Evolutionary conservation across 176 grass and related monocot species (phyloP).

Genomic region (Thalia dealbata): DNA sequence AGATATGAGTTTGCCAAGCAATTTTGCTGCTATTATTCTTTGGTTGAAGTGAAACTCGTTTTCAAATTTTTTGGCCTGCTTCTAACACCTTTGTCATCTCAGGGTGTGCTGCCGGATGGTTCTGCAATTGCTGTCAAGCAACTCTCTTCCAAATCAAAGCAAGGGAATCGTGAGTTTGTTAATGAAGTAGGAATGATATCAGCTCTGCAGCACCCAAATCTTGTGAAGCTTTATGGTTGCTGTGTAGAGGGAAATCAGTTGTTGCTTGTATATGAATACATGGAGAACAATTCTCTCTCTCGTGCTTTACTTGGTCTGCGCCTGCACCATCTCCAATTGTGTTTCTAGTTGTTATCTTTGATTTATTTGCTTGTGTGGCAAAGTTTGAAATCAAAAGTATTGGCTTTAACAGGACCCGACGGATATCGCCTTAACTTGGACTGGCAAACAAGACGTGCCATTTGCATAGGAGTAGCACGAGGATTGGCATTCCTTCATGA

Average conservation of each 20-base stretch:
- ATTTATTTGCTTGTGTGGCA: too few relatives aligned
- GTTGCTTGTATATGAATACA: constrained; percentile 10
- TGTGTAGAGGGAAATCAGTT: constrained; percentile 6
- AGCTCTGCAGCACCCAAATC: constrained; percentile 11
- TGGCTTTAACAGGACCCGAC: constrained; percentile 28
- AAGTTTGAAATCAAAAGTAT: neutral
- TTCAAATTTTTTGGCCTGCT: neutral
- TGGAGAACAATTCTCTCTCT: constrained; percentile 9
- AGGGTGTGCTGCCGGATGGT: constrained; percentile 18
- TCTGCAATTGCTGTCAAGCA: constrained; percentile 15
- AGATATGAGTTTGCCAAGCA: neutral
- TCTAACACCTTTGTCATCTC: neutral
- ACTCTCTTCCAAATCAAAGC: constrained; percentile 14
- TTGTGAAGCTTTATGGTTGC: constrained; percentile 12
- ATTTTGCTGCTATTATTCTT: neutral
- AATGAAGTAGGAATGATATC: constrained; percentile 15
- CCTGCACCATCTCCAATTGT: too few relatives aligned
- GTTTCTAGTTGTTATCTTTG: too few relatives aligned
- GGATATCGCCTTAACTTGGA: constrained; percentile 49
- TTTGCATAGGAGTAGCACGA: constrained; percentile 65
- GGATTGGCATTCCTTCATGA: constrained; percentile 80
- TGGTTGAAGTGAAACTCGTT: neutral
- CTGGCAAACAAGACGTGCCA: constrained; percentile 53
- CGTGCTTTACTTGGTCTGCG: neutral
- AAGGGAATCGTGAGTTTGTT: constrained; percentile 14